Conservation (phyloP, 2,329 filamentous ascomycete genomes). For the Emmonsia crescens region DNA sequence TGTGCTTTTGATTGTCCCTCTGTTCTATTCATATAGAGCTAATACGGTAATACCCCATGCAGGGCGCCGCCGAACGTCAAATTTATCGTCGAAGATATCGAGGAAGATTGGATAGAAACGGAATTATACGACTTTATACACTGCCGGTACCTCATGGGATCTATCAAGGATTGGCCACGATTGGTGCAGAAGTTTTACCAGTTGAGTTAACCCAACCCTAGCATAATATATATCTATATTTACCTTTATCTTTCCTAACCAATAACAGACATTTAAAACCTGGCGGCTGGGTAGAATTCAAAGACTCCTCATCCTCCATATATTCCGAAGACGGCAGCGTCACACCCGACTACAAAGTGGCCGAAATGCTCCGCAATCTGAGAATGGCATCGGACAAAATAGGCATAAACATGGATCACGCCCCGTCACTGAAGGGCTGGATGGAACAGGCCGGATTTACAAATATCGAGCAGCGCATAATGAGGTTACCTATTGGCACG, state of each 20-base stretch:
- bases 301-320: constrained; percentile 20
- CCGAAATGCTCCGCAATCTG: constrained; percentile 18
- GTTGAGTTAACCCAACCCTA: constrained; percentile 15
- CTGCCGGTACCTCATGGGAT: constrained; percentile 40
- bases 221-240: background rate
- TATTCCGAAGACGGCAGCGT: constrained; percentile 23
- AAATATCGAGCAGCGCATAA: constrained; percentile 15
- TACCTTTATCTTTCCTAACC: background rate
- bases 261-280: constrained; percentile 10
- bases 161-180: constrained; percentile 43
- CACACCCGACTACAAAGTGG: constrained; percentile 8
- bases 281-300: constrained; percentile 29
- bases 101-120: constrained; percentile 46
- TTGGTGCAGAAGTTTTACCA: constrained; percentile 40
- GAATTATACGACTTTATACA: constrained; percentile 47
- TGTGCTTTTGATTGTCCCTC: background rate
- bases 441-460: constrained; percentile 17
- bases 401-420: constrained; percentile 12
- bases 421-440: constrained; percentile 6
- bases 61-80: constrained; percentile 49
- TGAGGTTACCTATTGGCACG: constrained; percentile 16
- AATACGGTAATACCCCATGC: background rate
- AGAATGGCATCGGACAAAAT: constrained; percentile 17
- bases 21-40: background rate
- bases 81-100: constrained; percentile 53